Evolutionary conservation across 495 filamentous ascomycete genomes (phyloP), one percentile per base, ranked within the genome.

Genomic region (Ascobolus immersus): DNA sequence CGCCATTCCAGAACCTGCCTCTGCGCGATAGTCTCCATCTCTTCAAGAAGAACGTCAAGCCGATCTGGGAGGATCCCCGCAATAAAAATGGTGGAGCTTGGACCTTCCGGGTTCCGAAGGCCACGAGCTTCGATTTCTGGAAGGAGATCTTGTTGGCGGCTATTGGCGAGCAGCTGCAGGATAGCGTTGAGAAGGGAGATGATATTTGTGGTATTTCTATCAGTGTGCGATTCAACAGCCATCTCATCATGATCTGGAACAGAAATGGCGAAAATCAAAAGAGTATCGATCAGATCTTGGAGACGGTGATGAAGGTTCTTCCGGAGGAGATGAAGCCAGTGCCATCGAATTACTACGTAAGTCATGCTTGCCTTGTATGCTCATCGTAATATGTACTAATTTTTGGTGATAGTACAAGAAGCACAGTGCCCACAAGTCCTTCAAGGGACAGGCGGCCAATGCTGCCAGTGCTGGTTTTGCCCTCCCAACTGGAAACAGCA

Each of bases 41-140:
- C 37, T 91, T 91, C 62, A 82, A 89, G 48, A 61, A 70, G 35
- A 76, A 76, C 20, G 77, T 86, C 39, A 66, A 70, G 45, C 81
- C 81, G 12, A 61, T 89, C 32, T 91, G 81, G 80, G 81, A 92
- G 53, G 81, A 92, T 48, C 65, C 73, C 22, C 64, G 81, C 29
- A 91, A 91, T 52, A 54, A 69, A 28, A 58, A 65, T 17, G 81
- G 80, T 13, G 81, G 81, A 17, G 69, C 70, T 41, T 90, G 78
- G 76, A 80, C 73, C 0, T 90, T 92, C 52, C 65, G 77, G 13
- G 71, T 92, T 27, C 71, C 71, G 14, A 86, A 86, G 55, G 57
- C 54, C 28, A 57, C 55, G 36, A 74, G 71, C 1, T 60, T 65
- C 18, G 70, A 77, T 33, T 75, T 89, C 44, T 90, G 77, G 67